phyloP scores from a whole-genome alignment of 352 stramenopile species.

The Pythium periplocum region DNA sequence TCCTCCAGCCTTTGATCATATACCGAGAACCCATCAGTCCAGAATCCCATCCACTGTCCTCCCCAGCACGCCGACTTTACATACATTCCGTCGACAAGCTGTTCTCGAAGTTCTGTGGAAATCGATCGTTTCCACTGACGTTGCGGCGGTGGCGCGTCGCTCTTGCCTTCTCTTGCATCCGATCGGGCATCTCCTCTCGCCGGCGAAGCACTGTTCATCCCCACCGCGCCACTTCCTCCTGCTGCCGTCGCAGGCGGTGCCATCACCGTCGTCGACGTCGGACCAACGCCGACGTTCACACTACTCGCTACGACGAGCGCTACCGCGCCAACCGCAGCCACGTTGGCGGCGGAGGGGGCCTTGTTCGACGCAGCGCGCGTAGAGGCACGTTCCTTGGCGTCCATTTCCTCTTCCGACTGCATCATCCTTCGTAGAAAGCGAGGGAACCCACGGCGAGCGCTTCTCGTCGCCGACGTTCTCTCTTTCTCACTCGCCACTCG shows the following conservation, averaged over 20 bases:
- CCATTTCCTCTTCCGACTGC: too few relatives aligned
- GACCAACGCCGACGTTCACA: slow-evolving; percentile 9
- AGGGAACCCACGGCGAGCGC: too few relatives aligned
- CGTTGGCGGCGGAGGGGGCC: too few relatives aligned
- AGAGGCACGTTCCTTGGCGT: too few relatives aligned
- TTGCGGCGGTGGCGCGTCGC: not conserved
- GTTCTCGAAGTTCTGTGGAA: slow-evolving; percentile 21
- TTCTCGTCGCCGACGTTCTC: too few relatives aligned
- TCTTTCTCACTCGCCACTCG: too few relatives aligned
- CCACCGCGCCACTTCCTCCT: too few relatives aligned
- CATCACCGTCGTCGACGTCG: slow-evolving; percentile 16
- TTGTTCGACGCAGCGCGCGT: too few relatives aligned
- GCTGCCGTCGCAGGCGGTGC: slow-evolving; percentile 10
- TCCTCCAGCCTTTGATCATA: slow-evolving; percentile 36
- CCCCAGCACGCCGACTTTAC: slow-evolving; percentile 5
- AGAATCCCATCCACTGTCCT: not conserved
- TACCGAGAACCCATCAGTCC: not conserved
- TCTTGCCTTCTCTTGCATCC: too few relatives aligned
- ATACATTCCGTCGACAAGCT: slow-evolving; percentile 26
- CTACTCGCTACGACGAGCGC: slow-evolving; percentile 15
- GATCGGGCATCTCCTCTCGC: too few relatives aligned
- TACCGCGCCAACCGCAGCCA: slow-evolving; percentile 6
- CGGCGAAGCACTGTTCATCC: too few relatives aligned
- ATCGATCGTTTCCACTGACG: slow-evolving; percentile 18
- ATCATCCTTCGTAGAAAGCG: too few relatives aligned